Conservation (phyloP, 192 early-diverging fungal species). For the Backusella tuberculispora region DNA sequence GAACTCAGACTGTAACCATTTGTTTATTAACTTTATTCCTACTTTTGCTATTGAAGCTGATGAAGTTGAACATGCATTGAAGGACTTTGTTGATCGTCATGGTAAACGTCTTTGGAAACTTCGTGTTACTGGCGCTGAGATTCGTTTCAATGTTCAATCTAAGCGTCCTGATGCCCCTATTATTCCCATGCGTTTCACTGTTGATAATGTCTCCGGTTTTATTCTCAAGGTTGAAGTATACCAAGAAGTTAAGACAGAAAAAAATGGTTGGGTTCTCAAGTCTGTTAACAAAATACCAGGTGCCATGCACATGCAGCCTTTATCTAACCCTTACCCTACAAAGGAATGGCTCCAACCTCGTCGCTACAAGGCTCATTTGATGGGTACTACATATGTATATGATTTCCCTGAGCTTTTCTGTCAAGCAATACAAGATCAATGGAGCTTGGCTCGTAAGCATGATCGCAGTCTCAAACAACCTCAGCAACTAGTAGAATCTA, state of each 20-base stretch:
- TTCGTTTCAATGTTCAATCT: conserved; percentile 89
- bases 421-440: conserved; percentile 79
- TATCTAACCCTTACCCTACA: conserved; percentile 83
- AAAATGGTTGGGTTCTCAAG: conserved; percentile 84
- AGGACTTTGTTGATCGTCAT: conserved; percentile 90
- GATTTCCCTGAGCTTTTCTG: conserved; percentile 98
- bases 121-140: conserved; percentile 92
- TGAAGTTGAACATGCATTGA: conserved; percentile 83
- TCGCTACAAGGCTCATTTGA: conserved; percentile 95
- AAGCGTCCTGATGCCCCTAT: conserved; percentile 53
- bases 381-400: conserved; percentile 98
- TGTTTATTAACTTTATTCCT: conserved; percentile 98
- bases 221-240: conserved; percentile 93
- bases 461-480: conserved; percentile 57
- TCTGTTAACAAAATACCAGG: conserved; percentile 81
- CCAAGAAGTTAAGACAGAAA: conserved; percentile 84
- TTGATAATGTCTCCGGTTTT: conserved; percentile 91
- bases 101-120: conserved; percentile 92
- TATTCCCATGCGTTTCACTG: conserved; percentile 86
- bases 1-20: conserved; percentile 97
- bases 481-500: conserved; percentile 67
- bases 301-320: conserved; percentile 80
- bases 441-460: conserved; percentile 54
- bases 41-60: conserved; percentile 86
- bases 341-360: conserved; percentile 97